Evolutionary conservation across 2,329 filamentous ascomycete genomes (phyloP).

Genomic region (Fusarium newnesense): DNA sequence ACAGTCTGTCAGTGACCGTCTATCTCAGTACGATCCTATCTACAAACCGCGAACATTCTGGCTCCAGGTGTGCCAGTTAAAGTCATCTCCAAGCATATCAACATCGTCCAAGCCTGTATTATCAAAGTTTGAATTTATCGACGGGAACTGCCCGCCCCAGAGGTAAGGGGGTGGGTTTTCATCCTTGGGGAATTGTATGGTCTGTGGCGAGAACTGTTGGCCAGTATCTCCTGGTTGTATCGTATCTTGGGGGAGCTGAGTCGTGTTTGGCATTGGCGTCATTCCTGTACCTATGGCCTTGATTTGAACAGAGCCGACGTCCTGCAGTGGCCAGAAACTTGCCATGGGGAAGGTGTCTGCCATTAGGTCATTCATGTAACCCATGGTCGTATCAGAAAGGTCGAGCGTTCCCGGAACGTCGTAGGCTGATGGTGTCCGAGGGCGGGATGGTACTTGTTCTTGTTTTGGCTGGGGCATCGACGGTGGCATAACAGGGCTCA

Average conservation of each 20-base stretch:
- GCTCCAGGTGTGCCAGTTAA: constrained; percentile 63
- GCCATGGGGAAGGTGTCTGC: constrained; percentile 28
- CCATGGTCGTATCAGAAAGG: constrained; percentile 46
- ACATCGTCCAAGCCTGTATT: constrained; percentile 46
- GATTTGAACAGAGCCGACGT: constrained; percentile 31
- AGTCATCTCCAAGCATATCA: constrained; percentile 55
- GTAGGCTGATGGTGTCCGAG: constrained; percentile 27
- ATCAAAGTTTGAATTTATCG: constrained; percentile 45
- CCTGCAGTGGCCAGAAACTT: constrained; percentile 40
- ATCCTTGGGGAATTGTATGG: constrained; percentile 44
- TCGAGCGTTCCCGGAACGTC: constrained; percentile 37
- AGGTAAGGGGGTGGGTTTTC: constrained; percentile 54
- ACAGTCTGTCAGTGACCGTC: constrained; percentile 31
- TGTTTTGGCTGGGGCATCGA: constrained; percentile 26
- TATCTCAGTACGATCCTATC: constrained; percentile 44
- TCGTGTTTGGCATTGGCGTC: neutral
- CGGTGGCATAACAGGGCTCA: constrained; percentile 21
- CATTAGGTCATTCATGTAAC: constrained; percentile 41
- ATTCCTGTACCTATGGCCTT: constrained; percentile 21
- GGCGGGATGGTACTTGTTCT: constrained; percentile 26
- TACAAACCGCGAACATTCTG: constrained; percentile 54
- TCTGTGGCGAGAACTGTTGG: constrained; percentile 29
- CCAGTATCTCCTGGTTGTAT: constrained; percentile 11
- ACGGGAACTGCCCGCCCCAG: constrained; percentile 52
- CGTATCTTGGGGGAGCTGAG: constrained; percentile 7